These are phyloP conservation scores for Agaricus subrufescens DNA, from an alignment of 768 basidiomycete genomes.

Conservation along the genomic window DNA sequence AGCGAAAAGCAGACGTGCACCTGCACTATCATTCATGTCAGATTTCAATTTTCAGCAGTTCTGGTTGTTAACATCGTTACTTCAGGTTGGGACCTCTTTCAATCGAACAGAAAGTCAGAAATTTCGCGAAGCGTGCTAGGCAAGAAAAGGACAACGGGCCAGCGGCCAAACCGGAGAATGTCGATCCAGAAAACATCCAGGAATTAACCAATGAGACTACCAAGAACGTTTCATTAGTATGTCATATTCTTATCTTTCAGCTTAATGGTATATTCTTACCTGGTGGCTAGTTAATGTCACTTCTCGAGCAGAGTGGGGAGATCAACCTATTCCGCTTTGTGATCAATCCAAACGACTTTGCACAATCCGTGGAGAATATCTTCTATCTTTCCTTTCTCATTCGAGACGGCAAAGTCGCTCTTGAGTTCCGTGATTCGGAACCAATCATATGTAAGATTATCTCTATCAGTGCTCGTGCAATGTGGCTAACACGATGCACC, in stretches of 20 bases:
- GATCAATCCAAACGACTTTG: slow-evolving; percentile 86
- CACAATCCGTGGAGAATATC: slow-evolving; percentile 93
- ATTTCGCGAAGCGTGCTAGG: slow-evolving; percentile 51
- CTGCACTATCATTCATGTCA: slow-evolving; percentile 87
- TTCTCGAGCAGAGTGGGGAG: slow-evolving; percentile 42
- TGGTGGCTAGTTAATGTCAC: slow-evolving; percentile 49
- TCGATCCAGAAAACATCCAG: slow-evolving; percentile 78
- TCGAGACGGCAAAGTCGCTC: slow-evolving; percentile 74
- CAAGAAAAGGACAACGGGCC: slow-evolving; percentile 70
- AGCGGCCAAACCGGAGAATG: slow-evolving; percentile 69
- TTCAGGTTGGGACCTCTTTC: slow-evolving; percentile 90
- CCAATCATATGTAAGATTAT: slow-evolving; percentile 67
- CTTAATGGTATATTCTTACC: neutral
- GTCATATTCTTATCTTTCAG: slow-evolving; percentile 17
- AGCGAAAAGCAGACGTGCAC: slow-evolving; percentile 73
- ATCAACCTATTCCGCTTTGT: slow-evolving; percentile 86
- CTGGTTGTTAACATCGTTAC: neutral
- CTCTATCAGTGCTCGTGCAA: neutral
- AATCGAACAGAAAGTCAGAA: slow-evolving; percentile 79
- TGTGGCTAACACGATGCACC: neutral
- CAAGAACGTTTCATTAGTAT: slow-evolving; percentile 73
- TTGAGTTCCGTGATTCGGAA: slow-evolving; percentile 67
- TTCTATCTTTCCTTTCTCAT: slow-evolving; percentile 95
- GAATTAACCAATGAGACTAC: slow-evolving; percentile 87
- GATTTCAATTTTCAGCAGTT: slow-evolving; percentile 14